Conservation (phyloP, 176 grass and related monocot genomes). For the Musa itinerans region DNA sequence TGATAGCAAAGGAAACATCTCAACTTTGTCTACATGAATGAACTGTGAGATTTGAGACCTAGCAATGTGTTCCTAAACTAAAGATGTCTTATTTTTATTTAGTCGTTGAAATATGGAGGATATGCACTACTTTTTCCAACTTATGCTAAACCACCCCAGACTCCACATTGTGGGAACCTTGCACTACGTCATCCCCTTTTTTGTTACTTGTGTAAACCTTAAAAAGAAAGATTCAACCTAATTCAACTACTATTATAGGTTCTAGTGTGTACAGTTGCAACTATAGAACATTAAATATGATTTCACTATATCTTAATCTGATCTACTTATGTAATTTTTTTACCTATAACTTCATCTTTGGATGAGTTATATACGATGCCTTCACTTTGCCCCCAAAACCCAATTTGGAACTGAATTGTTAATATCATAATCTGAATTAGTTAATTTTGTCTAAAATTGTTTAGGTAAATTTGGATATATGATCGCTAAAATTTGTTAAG, state of each 20-base stretch:
- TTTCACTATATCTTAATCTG: background rate
- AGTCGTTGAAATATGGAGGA: background rate
- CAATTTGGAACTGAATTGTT: too few species aligned
- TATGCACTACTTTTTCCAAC: background rate
- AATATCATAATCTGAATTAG: too few species aligned
- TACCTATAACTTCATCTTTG: background rate
- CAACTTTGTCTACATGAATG: background rate
- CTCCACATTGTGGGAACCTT: too few species aligned
- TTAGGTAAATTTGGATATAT: background rate
- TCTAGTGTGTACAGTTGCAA: background rate
- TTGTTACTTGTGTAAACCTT: background rate
- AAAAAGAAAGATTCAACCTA: background rate
- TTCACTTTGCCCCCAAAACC: too few species aligned
- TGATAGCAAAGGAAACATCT: background rate
- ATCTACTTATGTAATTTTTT: background rate
- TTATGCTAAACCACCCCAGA: background rate
- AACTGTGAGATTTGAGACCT: background rate
- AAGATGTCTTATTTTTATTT: background rate
- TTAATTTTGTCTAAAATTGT: background rate
- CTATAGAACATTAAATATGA: background rate
- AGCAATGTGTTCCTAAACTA: background rate
- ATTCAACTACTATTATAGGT: background rate
- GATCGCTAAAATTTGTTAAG: too few species aligned
- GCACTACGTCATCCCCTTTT: too few species aligned
- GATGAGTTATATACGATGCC: background rate